Evolutionary conservation across 2,329 filamentous ascomycete genomes (phyloP).

Genomic region (Exophiala xenobiotica): DNA sequence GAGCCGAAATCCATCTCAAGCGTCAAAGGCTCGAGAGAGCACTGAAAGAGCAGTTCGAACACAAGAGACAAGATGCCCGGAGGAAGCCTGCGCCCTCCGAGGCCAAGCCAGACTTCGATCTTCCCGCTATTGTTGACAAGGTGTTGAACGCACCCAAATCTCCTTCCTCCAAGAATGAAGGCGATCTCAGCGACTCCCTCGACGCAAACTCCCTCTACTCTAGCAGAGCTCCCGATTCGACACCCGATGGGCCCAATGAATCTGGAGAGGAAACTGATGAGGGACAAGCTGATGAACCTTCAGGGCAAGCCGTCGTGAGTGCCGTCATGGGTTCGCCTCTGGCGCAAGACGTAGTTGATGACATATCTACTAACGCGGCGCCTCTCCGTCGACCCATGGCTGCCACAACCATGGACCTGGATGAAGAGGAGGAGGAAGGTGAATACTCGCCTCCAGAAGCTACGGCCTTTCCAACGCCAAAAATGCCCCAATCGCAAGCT

Average conservation of each 20-base stretch:
- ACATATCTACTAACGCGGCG: slow-evolving; percentile 5
- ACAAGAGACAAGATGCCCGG: slow-evolving; percentile 52
- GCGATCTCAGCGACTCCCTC: slow-evolving; percentile 61
- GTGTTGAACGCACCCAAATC: slow-evolving; percentile 71
- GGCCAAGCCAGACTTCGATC: slow-evolving; percentile 63
- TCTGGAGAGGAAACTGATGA: slow-evolving; percentile 34
- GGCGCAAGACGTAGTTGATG: slow-evolving; percentile 11
- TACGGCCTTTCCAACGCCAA: slow-evolving; percentile 35
- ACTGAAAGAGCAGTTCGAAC: slow-evolving; percentile 74
- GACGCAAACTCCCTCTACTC: slow-evolving; percentile 97
- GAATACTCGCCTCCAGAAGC: slow-evolving; percentile 51
- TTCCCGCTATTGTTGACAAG: slow-evolving; percentile 70
- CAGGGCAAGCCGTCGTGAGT: slow-evolving; percentile 23
- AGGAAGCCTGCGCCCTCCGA: slow-evolving; percentile 53
- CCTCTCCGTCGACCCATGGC: slow-evolving; percentile 1
- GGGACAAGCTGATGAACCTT: slow-evolving; percentile 34
- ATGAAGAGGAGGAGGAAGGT: slow-evolving; percentile 45
- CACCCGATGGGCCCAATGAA: slow-evolving; percentile 46
- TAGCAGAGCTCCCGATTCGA: slow-evolving; percentile 79
- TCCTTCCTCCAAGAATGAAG: slow-evolving; percentile 56
- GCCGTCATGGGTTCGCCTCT: slow-evolving; percentile 28
- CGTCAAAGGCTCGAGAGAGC: slow-evolving; percentile 76
- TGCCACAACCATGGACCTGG: slow-evolving; percentile 25
- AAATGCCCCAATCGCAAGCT: slow-evolving; percentile 11
- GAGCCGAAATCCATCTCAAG: slow-evolving; percentile 76